Evolutionary conservation across 139 green algal genomes (phyloP).

Genomic region (Chlorella sp.): DNA sequence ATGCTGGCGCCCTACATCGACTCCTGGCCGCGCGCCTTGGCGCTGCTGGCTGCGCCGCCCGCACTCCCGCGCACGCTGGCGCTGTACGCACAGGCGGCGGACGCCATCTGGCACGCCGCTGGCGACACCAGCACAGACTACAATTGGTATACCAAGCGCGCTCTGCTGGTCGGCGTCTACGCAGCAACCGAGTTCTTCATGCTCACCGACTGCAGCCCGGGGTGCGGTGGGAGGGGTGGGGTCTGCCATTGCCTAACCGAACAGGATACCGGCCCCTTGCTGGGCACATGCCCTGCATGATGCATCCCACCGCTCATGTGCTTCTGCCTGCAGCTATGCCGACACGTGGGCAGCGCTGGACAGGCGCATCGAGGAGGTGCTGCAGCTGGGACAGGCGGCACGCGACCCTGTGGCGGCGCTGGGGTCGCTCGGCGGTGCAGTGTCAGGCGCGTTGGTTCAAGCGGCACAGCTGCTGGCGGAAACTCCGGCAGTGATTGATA

Average conservation of each 20-base stretch:
- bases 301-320: neutral
- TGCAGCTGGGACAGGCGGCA: slow-evolving; percentile 21
- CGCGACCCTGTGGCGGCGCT: too few relatives aligned
- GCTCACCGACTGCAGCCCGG: slow-evolving; percentile 72
- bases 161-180: slow-evolving; percentile 60
- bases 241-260: neutral
- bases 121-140: slow-evolving; percentile 68
- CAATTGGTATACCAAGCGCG: slow-evolving; percentile 75
- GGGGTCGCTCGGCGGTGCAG: too few relatives aligned
- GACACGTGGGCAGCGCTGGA: slow-evolving; percentile 67
- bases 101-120: slow-evolving; percentile 63
- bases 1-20: slow-evolving; percentile 56
- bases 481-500: too few relatives aligned
- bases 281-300: neutral
- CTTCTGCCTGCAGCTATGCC: slow-evolving; percentile 8
- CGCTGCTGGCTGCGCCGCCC: slow-evolving; percentile 48
- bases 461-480: too few relatives aligned
- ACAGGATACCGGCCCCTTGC: neutral
- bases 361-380: slow-evolving; percentile 44
- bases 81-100: slow-evolving; percentile 51
- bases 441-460: too few relatives aligned
- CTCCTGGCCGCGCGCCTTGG: slow-evolving; percentile 62
- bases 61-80: slow-evolving; percentile 39
- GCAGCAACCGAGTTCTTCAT: slow-evolving; percentile 75
- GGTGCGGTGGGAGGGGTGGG: neutral